Conservation (phyloP, 2,329 filamentous ascomycete species). For the Epichloe sp. region DNA sequence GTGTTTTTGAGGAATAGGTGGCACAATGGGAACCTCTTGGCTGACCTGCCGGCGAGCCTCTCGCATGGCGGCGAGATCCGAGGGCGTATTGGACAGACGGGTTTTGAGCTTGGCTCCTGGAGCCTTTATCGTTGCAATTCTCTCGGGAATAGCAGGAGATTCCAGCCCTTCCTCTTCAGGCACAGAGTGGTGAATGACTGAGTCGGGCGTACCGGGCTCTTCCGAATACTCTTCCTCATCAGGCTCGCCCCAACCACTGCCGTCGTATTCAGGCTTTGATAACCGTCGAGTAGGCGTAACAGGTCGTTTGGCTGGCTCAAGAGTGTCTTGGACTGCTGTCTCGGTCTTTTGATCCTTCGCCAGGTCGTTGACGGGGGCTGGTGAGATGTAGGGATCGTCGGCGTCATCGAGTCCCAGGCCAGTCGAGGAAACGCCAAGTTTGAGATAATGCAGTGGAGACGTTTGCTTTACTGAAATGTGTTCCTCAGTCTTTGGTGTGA, state of each 20-base stretch:
- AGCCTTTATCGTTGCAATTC: conserved; percentile 77
- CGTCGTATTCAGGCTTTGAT: conserved; percentile 50
- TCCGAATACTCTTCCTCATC: conserved; percentile 38
- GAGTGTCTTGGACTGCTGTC: conserved; percentile 22
- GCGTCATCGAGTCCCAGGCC: conserved; percentile 18
- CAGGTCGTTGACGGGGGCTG: neutral
- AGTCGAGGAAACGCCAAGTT: conserved; percentile 15
- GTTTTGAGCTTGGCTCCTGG: conserved; percentile 81
- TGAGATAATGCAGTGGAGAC: conserved; percentile 11
- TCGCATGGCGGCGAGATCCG: conserved; percentile 73
- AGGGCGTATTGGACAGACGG: conserved; percentile 72
- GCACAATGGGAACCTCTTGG: conserved; percentile 49
- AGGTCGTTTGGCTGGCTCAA: conserved; percentile 27
- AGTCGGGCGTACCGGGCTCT: conserved; percentile 68
- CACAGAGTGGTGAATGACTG: conserved; percentile 71
- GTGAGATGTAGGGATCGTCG: neutral
- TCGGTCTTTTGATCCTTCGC: neutral
- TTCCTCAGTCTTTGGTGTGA: neutral
- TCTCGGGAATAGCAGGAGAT: conserved; percentile 61
- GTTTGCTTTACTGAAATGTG: neutral
- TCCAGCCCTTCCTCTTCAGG: conserved; percentile 31
- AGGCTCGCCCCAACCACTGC: conserved; percentile 46
- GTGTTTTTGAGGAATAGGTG: conserved; percentile 48
- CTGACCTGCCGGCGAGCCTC: conserved; percentile 77
- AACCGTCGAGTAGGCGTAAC: conserved; percentile 35